Evolutionary conservation across 331 rosid species (phyloP).

Genomic region (Malus hybrid): DNA sequence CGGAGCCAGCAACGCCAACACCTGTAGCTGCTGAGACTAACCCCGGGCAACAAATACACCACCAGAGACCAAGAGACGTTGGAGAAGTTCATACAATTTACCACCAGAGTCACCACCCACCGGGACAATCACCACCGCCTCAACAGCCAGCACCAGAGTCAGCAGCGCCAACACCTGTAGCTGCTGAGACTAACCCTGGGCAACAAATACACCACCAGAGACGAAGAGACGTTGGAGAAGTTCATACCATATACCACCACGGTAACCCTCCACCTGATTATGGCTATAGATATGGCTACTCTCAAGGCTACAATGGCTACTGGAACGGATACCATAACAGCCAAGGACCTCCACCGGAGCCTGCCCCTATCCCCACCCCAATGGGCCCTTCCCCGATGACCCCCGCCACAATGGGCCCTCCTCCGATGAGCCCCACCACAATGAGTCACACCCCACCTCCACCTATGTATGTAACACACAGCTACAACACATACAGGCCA

Average conservation of each 20-base stretch:
- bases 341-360: conserved; percentile 23
- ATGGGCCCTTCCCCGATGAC: not conserved
- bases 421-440: not conserved
- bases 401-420: not conserved
- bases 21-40: conserved; percentile 19
- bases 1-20: conserved; percentile 10
- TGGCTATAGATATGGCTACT: conserved; percentile 23
- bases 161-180: conserved; percentile 9
- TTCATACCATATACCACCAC: conserved; percentile 30
- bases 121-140: not conserved
- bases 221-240: conserved; percentile 32
- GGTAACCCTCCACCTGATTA: conserved; percentile 23
- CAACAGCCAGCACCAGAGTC: conserved; percentile 21
- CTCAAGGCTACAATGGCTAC: conserved; percentile 26
- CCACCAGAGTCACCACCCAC: conserved; percentile 16
- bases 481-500: conserved; percentile 54
- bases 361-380: not conserved
- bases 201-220: conserved; percentile 21
- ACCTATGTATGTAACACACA: conserved; percentile 40
- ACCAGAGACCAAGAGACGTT: conserved; percentile 21
- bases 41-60: conserved; percentile 21
- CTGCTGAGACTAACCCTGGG: conserved; percentile 20
- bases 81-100: conserved; percentile 38
- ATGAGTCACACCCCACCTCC: conserved; percentile 5
- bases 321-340: conserved; percentile 29